Conservation (phyloP, 139 green algal genomes). For the Micractinium sp. region DNA sequence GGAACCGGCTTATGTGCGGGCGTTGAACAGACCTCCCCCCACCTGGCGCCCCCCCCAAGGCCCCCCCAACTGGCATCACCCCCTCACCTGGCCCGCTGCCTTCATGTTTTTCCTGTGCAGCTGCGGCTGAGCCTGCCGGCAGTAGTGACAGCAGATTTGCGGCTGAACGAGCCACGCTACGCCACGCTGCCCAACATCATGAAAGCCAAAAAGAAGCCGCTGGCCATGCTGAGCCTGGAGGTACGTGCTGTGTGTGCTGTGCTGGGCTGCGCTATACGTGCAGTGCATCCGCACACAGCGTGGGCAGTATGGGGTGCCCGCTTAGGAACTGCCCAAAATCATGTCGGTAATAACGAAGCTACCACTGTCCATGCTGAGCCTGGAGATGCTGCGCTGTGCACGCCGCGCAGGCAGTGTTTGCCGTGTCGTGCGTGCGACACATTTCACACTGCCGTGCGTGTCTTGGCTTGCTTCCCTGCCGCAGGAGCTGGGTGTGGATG, state of each 20-base stretch:
- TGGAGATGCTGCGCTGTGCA: slow-evolving; percentile 33
- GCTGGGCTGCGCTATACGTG: background rate
- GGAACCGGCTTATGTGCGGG: no score
- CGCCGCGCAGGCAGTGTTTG: background rate
- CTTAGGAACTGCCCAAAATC: slow-evolving; percentile 76
- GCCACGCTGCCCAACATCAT: slow-evolving; percentile 94
- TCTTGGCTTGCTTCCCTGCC: background rate
- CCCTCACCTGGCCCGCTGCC: background rate
- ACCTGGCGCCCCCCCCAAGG: background rate
- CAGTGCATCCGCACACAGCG: background rate
- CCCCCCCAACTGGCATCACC: background rate
- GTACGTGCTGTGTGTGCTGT: background rate
- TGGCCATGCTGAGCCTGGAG: slow-evolving; percentile 63
- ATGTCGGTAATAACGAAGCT: slow-evolving; percentile 97
- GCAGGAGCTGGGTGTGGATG: slow-evolving; percentile 64
- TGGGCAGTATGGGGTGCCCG: background rate
- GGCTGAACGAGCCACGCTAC: slow-evolving; percentile 94
- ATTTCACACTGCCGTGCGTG: background rate
- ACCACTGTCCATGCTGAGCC: slow-evolving; percentile 69
- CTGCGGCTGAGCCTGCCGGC: slow-evolving; percentile 86
- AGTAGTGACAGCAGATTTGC: slow-evolving; percentile 91
- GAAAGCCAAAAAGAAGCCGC: slow-evolving; percentile 92
- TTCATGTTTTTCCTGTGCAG: background rate
- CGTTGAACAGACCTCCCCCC: background rate
- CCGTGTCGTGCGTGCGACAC: background rate